Evolutionary conservation across 192 early-diverging fungal species (phyloP).

Genomic region (Coemansia erecta): DNA sequence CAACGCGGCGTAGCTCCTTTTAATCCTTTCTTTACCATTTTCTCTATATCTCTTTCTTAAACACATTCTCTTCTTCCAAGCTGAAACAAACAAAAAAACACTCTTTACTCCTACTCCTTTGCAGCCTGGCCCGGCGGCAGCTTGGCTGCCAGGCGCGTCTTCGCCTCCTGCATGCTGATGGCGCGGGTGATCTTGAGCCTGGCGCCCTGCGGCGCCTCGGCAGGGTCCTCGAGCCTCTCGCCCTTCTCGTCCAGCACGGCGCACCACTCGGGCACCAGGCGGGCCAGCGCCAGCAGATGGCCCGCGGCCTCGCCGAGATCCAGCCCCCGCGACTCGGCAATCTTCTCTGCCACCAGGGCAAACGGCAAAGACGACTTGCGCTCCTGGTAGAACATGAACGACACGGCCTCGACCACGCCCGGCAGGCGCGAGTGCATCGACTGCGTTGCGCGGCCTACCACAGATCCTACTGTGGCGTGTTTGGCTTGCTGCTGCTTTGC

Average conservation of each 20-base stretch:
- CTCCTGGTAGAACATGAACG: constrained; percentile 49
- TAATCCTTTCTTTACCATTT: constrained; percentile 1
- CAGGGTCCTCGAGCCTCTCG: neutral
- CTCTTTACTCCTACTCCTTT: neutral
- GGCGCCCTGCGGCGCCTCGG: constrained; percentile 20
- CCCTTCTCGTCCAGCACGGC: constrained; percentile 10
- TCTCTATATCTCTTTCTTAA: constrained; percentile 9
- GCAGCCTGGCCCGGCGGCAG: neutral
- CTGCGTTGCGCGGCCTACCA: constrained; percentile 14
- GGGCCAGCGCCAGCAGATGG: constrained; percentile 23
- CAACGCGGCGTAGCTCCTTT: neutral
- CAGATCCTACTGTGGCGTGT: no score
- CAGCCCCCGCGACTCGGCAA: constrained; percentile 37
- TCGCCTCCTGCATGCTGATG: constrained; percentile 36
- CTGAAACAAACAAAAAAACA: neutral
- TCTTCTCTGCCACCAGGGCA: constrained; percentile 36
- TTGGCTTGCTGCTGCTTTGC: constrained; percentile 46
- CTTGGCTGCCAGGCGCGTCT: constrained; percentile 18
- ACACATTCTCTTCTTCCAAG: neutral
- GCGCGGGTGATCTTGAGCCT: constrained; percentile 25
- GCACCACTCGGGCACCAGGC: constrained; percentile 50
- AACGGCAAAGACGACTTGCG: constrained; percentile 36
- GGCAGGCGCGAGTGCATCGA: constrained; percentile 50
- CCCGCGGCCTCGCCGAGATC: constrained; percentile 16
- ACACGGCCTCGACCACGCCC: constrained; percentile 34